These are phyloP conservation scores for Wickerhamiella musiphila DNA, from an alignment of 805 yeast genomes.

Conservation along the genomic window DNA sequence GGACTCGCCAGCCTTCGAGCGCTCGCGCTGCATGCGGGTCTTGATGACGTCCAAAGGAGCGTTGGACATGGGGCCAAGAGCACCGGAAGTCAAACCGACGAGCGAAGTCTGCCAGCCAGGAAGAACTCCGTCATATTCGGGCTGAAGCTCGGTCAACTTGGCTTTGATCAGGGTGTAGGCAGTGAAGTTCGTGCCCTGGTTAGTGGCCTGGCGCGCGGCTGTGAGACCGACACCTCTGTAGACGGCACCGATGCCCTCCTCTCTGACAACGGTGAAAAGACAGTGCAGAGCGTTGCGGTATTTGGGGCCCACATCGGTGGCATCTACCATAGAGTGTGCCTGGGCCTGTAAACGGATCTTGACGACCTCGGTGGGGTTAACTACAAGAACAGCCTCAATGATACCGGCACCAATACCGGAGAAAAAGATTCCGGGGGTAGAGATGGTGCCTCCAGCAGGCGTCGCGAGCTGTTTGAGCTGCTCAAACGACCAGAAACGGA, in stretches of 20 bases:
- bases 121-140: constrained; percentile 37
- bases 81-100: constrained; percentile 87
- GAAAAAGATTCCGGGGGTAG: constrained; percentile 60
- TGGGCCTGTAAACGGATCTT: constrained; percentile 94
- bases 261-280: constrained; percentile 61
- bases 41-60: constrained; percentile 96
- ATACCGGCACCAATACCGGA: constrained; percentile 97
- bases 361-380: constrained; percentile 94
- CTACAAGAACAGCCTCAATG: constrained; percentile 88
- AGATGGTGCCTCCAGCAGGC: constrained; percentile 43
- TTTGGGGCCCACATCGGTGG: constrained; percentile 54
- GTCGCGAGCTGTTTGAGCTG: constrained; percentile 57
- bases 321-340: constrained; percentile 75
- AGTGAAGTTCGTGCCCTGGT: constrained; percentile 96
- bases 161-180: constrained; percentile 77
- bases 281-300: constrained; percentile 91
- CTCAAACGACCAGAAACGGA: constrained; percentile 88
- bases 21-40: constrained; percentile 88
- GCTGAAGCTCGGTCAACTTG: constrained; percentile 37
- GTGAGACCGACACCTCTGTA: constrained; percentile 92
- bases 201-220: constrained; percentile 94
- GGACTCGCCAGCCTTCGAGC: constrained; percentile 41
- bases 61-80: constrained; percentile 92
- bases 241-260: constrained; percentile 77
- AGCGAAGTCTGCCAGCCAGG: constrained; percentile 91